These are phyloP conservation scores for Ogataea saltuana DNA, from an alignment of 805 yeast species.

Conservation along the genomic window DNA sequence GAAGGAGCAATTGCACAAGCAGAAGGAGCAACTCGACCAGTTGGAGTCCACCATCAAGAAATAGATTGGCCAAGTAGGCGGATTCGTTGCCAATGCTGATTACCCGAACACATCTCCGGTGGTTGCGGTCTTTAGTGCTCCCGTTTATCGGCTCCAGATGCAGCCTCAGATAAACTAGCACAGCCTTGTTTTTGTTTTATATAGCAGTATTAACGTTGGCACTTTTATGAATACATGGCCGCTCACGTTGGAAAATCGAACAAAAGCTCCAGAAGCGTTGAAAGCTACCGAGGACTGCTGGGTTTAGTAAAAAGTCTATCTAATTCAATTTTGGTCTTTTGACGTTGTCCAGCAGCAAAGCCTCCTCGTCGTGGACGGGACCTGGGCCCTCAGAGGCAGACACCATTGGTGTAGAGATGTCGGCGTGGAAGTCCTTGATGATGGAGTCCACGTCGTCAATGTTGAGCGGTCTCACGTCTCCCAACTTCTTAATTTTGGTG, in stretches of 20 bases:
- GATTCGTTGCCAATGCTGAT: no score
- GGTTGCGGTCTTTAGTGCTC: no score
- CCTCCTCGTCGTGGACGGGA: constrained; percentile 32
- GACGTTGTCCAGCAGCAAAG: constrained; percentile 29
- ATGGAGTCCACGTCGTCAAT: constrained; percentile 98
- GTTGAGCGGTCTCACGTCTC: constrained; percentile 91
- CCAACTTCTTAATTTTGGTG: constrained; percentile 85
- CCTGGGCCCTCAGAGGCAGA: constrained; percentile 34
- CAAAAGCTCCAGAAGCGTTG: no score
- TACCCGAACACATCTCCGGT: no score
- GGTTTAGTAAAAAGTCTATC: no score
- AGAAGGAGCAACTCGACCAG: constrained; percentile 56
- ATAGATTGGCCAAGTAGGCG: constrained; percentile 2
- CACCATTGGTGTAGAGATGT: constrained; percentile 56
- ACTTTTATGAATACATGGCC: constrained; percentile 5
- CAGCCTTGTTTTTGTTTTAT: no score
- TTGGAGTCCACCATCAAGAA: constrained; percentile 50
- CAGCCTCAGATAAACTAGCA: no score
- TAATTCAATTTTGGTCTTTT: constrained; percentile 37
- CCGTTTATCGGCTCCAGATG: no score
- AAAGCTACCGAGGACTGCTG: no score
- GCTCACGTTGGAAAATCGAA: no score
- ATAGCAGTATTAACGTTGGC: constrained; percentile 7
- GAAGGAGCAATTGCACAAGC: constrained; percentile 75
- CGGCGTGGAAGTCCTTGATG: constrained; percentile 90